These are phyloP conservation scores for Lodderomyces oxycetoniae DNA, from an alignment of 1,139 yeast species.

Conservation along the genomic window DNA sequence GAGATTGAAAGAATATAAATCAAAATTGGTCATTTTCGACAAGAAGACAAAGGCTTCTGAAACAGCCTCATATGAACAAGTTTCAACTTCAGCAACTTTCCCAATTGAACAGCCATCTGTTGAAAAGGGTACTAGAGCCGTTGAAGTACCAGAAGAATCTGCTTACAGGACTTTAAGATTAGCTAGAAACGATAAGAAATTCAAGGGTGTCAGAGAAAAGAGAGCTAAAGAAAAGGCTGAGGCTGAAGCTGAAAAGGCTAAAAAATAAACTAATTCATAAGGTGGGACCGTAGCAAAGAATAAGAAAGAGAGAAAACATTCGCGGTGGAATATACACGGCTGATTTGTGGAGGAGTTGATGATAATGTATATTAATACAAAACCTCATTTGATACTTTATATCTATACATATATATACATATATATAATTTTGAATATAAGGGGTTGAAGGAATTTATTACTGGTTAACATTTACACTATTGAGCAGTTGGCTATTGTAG, in stretches of 20 bases:
- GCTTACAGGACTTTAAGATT: constrained; percentile 95
- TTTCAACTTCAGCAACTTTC: constrained; percentile 77
- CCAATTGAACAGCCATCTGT: constrained; percentile 79
- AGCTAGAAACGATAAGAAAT: constrained; percentile 92
- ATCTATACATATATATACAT: constrained; percentile 4
- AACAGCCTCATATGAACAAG: constrained; percentile 66
- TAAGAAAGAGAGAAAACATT: neutral
- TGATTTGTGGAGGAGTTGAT: constrained; percentile 2
- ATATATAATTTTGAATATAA: too few species aligned
- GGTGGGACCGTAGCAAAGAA: neutral
- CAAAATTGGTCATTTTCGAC: constrained; percentile 95
- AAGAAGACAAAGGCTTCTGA: constrained; percentile 75
- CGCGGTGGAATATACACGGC: neutral
- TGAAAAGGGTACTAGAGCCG: constrained; percentile 86
- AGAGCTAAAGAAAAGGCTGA: constrained; percentile 96
- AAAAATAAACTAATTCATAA: constrained; percentile 57
- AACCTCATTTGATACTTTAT: constrained; percentile 3
- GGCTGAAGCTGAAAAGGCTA: constrained; percentile 97
- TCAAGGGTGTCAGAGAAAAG: constrained; percentile 95
- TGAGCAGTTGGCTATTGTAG: too few species aligned
- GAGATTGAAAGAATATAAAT: constrained; percentile 94
- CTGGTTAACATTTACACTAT: too few species aligned
- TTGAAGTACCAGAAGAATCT: constrained; percentile 75
- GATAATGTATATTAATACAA: constrained; percentile 4
- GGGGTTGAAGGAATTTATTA: too few species aligned